Evolutionary conservation across 1,139 yeast genomes (phyloP).

Genomic region (Saccharomyces hybrid): DNA sequence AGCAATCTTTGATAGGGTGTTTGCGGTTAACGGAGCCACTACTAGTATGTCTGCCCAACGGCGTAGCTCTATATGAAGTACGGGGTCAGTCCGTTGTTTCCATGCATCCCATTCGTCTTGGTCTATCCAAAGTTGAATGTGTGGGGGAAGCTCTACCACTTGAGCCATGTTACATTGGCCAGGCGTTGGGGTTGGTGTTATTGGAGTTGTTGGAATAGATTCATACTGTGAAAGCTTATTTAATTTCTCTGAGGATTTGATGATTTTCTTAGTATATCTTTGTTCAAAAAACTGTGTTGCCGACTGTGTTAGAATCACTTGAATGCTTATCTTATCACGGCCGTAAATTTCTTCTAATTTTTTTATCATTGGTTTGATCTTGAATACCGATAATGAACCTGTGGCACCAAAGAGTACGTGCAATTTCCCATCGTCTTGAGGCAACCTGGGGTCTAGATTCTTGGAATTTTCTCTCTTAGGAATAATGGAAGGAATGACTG

Average conservation of each 20-base stretch:
- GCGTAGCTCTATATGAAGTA: constrained; percentile 80
- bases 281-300: constrained; percentile 69
- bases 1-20: constrained; percentile 81
- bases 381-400: constrained; percentile 73
- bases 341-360: constrained; percentile 75
- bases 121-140: constrained; percentile 76
- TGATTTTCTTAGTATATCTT: constrained; percentile 21
- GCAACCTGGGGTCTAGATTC: constrained; percentile 66
- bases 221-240: neutral
- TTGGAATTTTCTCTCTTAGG: constrained; percentile 40
- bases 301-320: constrained; percentile 68
- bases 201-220: constrained; percentile 4
- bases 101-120: constrained; percentile 87
- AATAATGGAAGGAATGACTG: constrained; percentile 8
- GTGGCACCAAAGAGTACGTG: constrained; percentile 84
- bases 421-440: constrained; percentile 81
- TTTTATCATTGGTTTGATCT: constrained; percentile 62
- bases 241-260: constrained; percentile 2
- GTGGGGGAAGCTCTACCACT: constrained; percentile 44
- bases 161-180: constrained; percentile 9
- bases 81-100: constrained; percentile 81
- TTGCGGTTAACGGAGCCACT: constrained; percentile 89
- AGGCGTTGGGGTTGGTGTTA: neutral
- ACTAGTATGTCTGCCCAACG: constrained; percentile 92
- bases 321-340: constrained; percentile 60